Evolutionary conservation across 2,329 filamentous ascomycete genomes (phyloP).

Genomic region (Curvularia sp.): DNA sequence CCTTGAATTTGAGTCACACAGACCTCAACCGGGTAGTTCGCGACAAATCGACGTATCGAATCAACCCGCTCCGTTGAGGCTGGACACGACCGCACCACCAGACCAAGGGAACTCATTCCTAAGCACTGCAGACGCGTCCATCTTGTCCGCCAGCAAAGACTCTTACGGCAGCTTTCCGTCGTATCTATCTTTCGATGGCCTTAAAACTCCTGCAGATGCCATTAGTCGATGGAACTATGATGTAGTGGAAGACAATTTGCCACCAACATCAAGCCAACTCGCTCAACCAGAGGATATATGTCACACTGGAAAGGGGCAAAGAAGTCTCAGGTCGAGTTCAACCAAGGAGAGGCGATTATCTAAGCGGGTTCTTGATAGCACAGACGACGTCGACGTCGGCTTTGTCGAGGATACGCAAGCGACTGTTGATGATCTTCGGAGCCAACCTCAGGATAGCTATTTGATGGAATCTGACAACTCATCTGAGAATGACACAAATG

Average conservation of each 20-base stretch:
- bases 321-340: slow-evolving; percentile 18
- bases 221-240: not conserved
- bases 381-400: slow-evolving; percentile 21
- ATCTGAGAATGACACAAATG: slow-evolving; percentile 2
- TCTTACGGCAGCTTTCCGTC: slow-evolving; percentile 48
- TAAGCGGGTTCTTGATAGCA: not conserved
- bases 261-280: slow-evolving; percentile 31
- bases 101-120: not conserved
- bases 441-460: slow-evolving; percentile 47
- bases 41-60: not conserved
- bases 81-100: not conserved
- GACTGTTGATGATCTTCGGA: slow-evolving; percentile 52
- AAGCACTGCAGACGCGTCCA: slow-evolving; percentile 6
- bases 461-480: slow-evolving; percentile 33
- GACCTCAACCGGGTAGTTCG: not conserved
- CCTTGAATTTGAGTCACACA: slow-evolving; percentile 43
- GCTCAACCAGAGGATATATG: slow-evolving; percentile 39
- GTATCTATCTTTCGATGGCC: slow-evolving; percentile 21
- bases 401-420: slow-evolving; percentile 56
- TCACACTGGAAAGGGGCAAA: slow-evolving; percentile 31
- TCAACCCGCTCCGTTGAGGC: not conserved
- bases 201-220: not conserved
- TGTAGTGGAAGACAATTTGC: slow-evolving; percentile 12
- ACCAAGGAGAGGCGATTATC: not conserved
- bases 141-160: slow-evolving; percentile 34